Conservation (phyloP, 2,329 filamentous ascomycete species). For the Alternaria sp. region DNA sequence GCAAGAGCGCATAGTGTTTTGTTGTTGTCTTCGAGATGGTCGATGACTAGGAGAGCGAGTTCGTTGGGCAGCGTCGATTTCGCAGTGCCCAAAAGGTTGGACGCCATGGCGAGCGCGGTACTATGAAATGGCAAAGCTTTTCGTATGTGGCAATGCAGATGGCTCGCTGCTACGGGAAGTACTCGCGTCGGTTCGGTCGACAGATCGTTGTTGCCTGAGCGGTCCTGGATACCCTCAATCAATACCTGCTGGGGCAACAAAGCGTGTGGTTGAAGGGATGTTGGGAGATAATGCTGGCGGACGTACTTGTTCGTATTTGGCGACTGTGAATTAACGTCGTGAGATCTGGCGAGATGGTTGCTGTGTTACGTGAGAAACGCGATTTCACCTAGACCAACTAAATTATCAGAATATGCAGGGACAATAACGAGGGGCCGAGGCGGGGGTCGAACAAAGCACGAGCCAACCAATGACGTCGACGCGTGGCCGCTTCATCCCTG, state of each 20-base stretch:
- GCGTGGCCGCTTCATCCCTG: neutral
- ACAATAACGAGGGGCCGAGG: neutral
- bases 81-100: conserved; percentile 23
- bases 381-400: conserved; percentile 1
- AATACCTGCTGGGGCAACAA: neutral
- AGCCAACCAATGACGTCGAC: conserved; percentile 14
- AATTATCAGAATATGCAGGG: conserved; percentile 16
- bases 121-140: neutral
- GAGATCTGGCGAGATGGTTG: neutral
- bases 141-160: neutral
- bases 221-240: neutral
- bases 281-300: neutral
- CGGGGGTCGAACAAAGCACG: conserved; percentile 7
- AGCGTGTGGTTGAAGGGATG: neutral
- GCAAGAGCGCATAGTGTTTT: conserved; percentile 38
- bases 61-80: conserved; percentile 36
- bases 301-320: neutral
- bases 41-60: conserved; percentile 40
- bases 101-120: conserved; percentile 20
- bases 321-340: neutral
- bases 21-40: conserved; percentile 36
- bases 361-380: neutral
- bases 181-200: neutral
- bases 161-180: neutral
- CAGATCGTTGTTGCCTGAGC: neutral